phyloP scores from a whole-genome alignment of 2,329 filamentous ascomycete genomes.

The Fusarium verticillioides region DNA sequence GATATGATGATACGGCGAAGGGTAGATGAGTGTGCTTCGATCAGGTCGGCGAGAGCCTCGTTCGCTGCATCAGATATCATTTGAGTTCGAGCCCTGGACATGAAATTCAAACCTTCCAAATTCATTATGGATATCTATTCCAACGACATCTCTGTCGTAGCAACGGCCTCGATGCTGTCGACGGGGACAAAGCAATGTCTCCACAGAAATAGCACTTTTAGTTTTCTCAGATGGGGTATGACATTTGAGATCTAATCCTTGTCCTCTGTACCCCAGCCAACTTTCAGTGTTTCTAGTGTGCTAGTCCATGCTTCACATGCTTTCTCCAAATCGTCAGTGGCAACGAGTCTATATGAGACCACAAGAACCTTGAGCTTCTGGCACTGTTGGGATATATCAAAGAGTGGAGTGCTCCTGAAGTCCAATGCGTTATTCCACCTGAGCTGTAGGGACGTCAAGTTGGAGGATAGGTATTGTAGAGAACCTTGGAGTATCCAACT shows the following conservation, averaged over 20 bases:
- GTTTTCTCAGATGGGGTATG: not conserved
- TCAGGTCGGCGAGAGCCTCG: not conserved
- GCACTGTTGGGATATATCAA: not conserved
- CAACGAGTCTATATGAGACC: not conserved
- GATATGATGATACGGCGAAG: not conserved
- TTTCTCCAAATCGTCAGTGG: not conserved
- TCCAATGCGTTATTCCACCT: not conserved
- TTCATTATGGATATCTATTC: not conserved
- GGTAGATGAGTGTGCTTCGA: not conserved
- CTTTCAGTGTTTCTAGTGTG: not conserved
- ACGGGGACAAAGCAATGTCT: fast-evolving
- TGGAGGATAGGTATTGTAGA: not conserved
- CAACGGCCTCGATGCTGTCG: not conserved
- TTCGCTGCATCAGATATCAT: not conserved
- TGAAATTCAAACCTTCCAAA: fast-evolving
- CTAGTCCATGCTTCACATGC: not conserved
- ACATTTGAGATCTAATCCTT: not conserved
- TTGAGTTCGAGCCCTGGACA: fast-evolving
- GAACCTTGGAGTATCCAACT: not conserved
- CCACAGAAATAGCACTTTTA: not conserved
- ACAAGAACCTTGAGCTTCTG: not conserved
- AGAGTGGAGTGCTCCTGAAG: not conserved
- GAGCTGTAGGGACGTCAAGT: not conserved
- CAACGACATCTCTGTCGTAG: not conserved
- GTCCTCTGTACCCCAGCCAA: not conserved